Conservation (phyloP, 345 rosid genomes). For the Eucalyptus melliodora region DNA sequence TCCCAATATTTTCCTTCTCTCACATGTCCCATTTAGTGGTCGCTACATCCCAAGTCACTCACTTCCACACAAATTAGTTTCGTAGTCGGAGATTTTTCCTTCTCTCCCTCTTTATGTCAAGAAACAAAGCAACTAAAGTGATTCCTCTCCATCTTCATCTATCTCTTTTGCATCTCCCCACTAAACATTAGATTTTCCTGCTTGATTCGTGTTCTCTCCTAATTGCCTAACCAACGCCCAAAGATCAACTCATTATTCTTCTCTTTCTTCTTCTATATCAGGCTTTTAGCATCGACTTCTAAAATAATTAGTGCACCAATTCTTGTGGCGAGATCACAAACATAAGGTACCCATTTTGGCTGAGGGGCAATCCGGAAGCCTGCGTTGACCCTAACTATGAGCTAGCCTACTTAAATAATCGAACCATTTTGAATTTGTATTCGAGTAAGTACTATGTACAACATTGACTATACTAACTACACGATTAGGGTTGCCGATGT, state of each 20-base stretch:
- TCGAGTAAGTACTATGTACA: not conserved
- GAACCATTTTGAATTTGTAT: no score
- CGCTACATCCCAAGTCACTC: not conserved
- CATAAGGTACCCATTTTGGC: not conserved
- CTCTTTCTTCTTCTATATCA: not conserved
- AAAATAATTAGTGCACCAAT: not conserved
- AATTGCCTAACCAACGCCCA: not conserved
- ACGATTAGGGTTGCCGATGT: accelerated
- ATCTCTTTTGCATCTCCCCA: not conserved
- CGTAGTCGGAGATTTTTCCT: not conserved
- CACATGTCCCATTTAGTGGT: not conserved
- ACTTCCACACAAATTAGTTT: not conserved
- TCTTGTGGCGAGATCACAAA: accelerated
- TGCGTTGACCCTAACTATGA: not conserved
- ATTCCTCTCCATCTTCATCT: not conserved
- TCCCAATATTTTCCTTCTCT: not conserved
- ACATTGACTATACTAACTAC: not conserved
- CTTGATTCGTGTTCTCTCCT: not conserved
- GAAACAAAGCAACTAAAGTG: not conserved
- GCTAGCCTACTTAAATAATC: not conserved
- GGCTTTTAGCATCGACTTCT: not conserved
- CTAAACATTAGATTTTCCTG: not conserved
- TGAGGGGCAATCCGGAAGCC: accelerated
- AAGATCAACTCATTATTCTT: not conserved
- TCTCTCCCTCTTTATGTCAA: not conserved